Base-by-base conservation (phyloP, 2,329 filamentous ascomycete genomes). In the Stachybotrys chlorohalonatus region DNA sequence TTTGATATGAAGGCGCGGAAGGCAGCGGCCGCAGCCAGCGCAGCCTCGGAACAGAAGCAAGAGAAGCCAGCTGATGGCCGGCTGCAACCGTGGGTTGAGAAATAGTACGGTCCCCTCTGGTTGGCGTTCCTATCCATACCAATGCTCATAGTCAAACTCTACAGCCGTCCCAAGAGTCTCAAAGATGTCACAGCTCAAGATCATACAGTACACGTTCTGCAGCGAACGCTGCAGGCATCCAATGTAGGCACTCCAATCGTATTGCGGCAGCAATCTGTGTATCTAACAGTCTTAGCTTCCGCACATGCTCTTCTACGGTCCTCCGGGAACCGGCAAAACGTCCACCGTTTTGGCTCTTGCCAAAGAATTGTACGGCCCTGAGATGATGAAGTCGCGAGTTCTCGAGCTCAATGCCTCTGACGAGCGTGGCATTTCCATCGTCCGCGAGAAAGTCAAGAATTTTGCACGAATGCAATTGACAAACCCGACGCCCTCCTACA, bases 251-350 rank as follows among this genome's bases (percentile, higher is more conserved):
- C 47, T 16, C 45, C 49, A 31, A 5, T 13, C 36, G 9, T 13
- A 42, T 24, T 24, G 24, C 24, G 13, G 36, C 36, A 9, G 13
- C 9, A 42, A 9, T 9, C 36, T 49, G 7, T 36, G 32, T 45
- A 49, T 17, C 55, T 57, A 42, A 56, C 47, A 54, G 52, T 56
- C 16, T n/a, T 53, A 66, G 84, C 87, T 99, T 46, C 94, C 94
- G 3, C 95, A 99, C 73, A 96, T 99, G 90, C 89, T 99, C 65
- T 97, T 97, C 79, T 99, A 99, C 69, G 94, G 94, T 5, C 94
- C 95, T 0, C 95, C 94, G 0, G 94, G 94, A 47, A 99, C 94
- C 0, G 94, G 94, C 63, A 99, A 99, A 76, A 99, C 94, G 1
- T 96, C 90, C 2, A 99, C 95, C 0, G 91, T 99, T 63, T 88